These are phyloP conservation scores for Hippophae tibetana DNA, from an alignment of 306 rosid species.

Conservation along the genomic window DNA sequence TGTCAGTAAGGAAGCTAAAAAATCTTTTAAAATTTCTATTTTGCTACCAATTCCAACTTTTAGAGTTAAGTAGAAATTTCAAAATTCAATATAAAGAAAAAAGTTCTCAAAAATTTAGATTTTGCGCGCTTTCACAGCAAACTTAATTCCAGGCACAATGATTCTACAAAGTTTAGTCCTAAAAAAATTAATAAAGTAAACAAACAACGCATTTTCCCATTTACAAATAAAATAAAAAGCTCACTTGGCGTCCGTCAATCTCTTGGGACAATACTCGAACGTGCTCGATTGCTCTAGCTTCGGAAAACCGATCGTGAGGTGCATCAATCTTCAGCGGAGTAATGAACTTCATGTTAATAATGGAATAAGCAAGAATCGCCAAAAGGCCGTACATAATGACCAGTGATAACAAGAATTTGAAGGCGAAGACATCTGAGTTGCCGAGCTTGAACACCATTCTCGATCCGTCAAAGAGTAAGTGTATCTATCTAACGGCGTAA, in stretches of 20 bases:
- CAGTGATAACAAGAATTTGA: slow-evolving; percentile 50
- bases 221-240: slow-evolving; percentile 1
- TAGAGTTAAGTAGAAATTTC: no score
- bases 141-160: background rate
- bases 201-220: background rate
- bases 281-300: slow-evolving; percentile 72
- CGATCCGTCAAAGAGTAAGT: slow-evolving; percentile 1
- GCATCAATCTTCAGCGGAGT: slow-evolving; percentile 59
- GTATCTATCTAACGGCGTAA: background rate
- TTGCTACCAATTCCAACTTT: no score
- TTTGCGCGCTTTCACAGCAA: background rate
- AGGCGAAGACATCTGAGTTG: slow-evolving; percentile 48
- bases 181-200: slow-evolving; percentile 2
- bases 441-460: slow-evolving; percentile 48
- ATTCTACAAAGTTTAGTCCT: background rate
- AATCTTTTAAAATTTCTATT: no score
- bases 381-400: slow-evolving; percentile 48
- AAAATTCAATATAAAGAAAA: no score
- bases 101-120: no score
- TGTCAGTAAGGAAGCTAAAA: no score
- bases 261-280: slow-evolving; percentile 65
- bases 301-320: slow-evolving; percentile 79
- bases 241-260: slow-evolving; percentile 91
- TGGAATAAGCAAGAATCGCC: slow-evolving; percentile 50
- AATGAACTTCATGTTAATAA: slow-evolving; percentile 68